Evolutionary conservation across 2,329 filamentous ascomycete genomes (phyloP).

Genomic region (Aspergillus sp.): DNA sequence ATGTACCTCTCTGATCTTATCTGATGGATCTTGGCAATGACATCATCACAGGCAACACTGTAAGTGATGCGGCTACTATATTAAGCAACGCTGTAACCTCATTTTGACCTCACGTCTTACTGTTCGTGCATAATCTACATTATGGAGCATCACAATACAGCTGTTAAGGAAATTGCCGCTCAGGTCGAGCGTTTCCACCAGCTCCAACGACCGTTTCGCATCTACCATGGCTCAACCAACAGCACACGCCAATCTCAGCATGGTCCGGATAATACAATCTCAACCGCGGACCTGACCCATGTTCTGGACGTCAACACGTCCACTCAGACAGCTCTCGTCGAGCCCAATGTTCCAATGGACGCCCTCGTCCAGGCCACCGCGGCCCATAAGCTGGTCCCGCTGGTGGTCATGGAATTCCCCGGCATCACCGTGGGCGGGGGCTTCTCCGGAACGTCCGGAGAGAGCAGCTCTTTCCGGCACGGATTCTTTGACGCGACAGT

Average conservation of each 20-base stretch:
- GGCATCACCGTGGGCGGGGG: constrained; percentile 63
- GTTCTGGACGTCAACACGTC: constrained; percentile 56
- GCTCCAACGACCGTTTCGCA: constrained; percentile 57
- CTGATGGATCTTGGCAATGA: neutral
- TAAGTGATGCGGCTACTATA: neutral
- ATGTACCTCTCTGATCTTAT: neutral
- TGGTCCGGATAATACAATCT: constrained; percentile 47
- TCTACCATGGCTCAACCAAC: constrained; percentile 71
- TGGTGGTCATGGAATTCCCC: constrained; percentile 65
- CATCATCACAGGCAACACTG: neutral
- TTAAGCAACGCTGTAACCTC: neutral
- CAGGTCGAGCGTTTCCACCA: constrained; percentile 37
- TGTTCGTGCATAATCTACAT: too few species aligned
- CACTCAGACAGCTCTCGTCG: constrained; percentile 53
- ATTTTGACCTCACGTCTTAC: neutral
- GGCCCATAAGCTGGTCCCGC: constrained; percentile 50
- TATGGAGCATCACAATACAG: constrained; percentile 13
- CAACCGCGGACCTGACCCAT: constrained; percentile 58
- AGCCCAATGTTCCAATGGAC: constrained; percentile 66
- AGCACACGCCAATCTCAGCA: constrained; percentile 57
- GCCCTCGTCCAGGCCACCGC: constrained; percentile 53
- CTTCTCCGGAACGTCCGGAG: constrained; percentile 60
- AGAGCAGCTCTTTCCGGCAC: constrained; percentile 60
- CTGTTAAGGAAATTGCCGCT: constrained; percentile 11
- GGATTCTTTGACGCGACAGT: constrained; percentile 62